Base-by-base conservation (phyloP, 495 filamentous ascomycete species). In the Gamarada debralockiae region DNA sequence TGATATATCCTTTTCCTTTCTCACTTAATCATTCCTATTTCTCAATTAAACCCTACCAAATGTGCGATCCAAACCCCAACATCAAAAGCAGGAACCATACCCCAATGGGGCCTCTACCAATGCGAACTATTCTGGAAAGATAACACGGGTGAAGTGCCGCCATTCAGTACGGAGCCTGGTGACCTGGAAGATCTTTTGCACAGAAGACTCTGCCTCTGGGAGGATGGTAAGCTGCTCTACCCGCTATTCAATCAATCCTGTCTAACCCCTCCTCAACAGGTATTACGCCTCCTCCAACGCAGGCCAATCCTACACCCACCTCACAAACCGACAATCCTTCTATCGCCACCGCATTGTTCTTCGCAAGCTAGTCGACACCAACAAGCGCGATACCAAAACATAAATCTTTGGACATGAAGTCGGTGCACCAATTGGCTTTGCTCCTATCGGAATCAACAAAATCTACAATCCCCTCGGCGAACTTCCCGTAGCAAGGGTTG, bases 231-330 rank as follows among this genome's bases (percentile, higher is more conserved):
- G 52, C 0, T 18, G 23, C 5, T 21, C 34, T 51, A 3, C 3
- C 4, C 12, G 6, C 36, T 20, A 39, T 24, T 31, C 25, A 21
- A 8, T 43, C 22, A 43, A 20, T 14, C 17, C 20, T 4, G 24
- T 12, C 34, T n/a, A n/a, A 18, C n/a, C 17, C 10, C 13, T 0
- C 12, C 6, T 21, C 21, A 39, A 18, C 21, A 37, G 56, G 74
- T 76, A 71, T 67, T 87, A 87, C 52, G 75, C 85, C 40, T 82
- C 81, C 42, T 85, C 71, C 51, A 86, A 85, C 57, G 84, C 83
- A 12, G 82, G 84, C 1, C 70, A 78, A 25, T 86, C 83, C 7
- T 73, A 70, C 52, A 88, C 84, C 14, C 83, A 87, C 63, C 72
- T 81, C 1, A 78, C 79, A 12, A 87, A 86, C 65, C 75, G 84